phyloP scores from a whole-genome alignment of 2,329 filamentous ascomycete genomes.

The Arthrobotrys sinensis region DNA sequence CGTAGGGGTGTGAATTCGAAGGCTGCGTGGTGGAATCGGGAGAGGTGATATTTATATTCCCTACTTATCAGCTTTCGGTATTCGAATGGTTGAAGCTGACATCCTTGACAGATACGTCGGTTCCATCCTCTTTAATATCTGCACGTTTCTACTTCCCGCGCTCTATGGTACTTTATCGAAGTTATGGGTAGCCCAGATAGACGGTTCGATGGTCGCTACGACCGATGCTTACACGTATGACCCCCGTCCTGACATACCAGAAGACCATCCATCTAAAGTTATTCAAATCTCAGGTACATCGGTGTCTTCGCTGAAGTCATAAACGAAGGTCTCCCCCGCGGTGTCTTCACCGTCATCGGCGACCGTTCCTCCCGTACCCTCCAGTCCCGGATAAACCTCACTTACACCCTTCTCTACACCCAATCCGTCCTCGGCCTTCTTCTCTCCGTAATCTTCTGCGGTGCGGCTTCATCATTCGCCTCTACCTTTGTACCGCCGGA shows the following conservation, averaged over 20 bases:
- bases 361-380: slow-evolving; percentile 74
- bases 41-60: slow-evolving; percentile 16
- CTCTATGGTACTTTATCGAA: slow-evolving; percentile 79
- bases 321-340: slow-evolving; percentile 80
- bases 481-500: slow-evolving; percentile 76
- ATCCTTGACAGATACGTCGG: slow-evolving; percentile 70
- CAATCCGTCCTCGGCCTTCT: slow-evolving; percentile 74
- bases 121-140: slow-evolving; percentile 76
- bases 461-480: slow-evolving; percentile 73
- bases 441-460: slow-evolving; percentile 75
- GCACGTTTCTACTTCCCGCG: slow-evolving; percentile 76
- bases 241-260: not conserved
- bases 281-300: slow-evolving; percentile 74
- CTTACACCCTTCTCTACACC: slow-evolving; percentile 76
- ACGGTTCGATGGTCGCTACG: slow-evolving; percentile 75
- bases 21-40: slow-evolving; percentile 38
- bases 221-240: slow-evolving; percentile 70
- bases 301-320: slow-evolving; percentile 77
- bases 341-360: slow-evolving; percentile 79
- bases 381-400: slow-evolving; percentile 72
- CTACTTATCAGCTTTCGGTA: not conserved
- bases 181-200: slow-evolving; percentile 79
- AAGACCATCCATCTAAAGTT: not conserved
- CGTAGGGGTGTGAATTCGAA: not conserved
- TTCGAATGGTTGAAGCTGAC: not conserved